Percentiles rank a stretch among this genome's conserved stretches.
Conservation (phyloP, 805 yeast species). For the Sugiyamaella floridensis region DNA sequence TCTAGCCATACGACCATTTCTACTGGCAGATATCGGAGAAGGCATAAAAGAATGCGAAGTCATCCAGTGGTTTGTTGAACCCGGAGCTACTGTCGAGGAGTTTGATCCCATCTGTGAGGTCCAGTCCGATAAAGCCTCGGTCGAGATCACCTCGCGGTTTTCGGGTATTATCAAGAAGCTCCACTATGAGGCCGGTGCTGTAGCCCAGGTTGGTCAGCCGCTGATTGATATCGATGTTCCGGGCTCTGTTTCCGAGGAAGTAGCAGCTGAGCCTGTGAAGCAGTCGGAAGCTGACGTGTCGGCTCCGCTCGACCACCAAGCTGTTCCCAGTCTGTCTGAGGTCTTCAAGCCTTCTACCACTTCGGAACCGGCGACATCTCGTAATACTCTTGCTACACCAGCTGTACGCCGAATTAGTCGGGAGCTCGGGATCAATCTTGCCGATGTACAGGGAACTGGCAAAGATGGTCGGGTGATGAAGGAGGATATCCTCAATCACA, state of each 20-base stretch:
- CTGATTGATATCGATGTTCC: constrained; percentile 29
- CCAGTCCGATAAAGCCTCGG: constrained; percentile 32
- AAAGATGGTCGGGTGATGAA: constrained; percentile 31
- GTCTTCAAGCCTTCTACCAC: background rate
- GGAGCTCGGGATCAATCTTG: constrained; percentile 24
- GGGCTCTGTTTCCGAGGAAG: constrained; percentile 7
- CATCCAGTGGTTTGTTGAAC: constrained; percentile 33
- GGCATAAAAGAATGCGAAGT: constrained; percentile 34
- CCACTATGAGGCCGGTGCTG: constrained; percentile 31
- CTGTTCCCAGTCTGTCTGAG: background rate
- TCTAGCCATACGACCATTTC: constrained; percentile 23
- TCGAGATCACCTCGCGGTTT: constrained; percentile 31
- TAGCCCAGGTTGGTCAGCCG: constrained; percentile 32
- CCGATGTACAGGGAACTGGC: constrained; percentile 26
- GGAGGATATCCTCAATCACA: constrained; percentile 26
- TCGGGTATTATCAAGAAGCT: constrained; percentile 28
- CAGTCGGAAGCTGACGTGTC: background rate
- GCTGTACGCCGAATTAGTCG: constrained; percentile 29
- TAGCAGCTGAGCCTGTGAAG: background rate
- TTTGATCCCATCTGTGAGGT: constrained; percentile 33
- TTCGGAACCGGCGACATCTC: background rate
- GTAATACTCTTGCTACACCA: constrained; percentile 28
- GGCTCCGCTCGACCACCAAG: background rate
- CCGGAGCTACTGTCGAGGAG: constrained; percentile 30
- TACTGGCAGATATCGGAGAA: constrained; percentile 32